Conservation (phyloP, 2,329 filamentous ascomycete species). For the Penicillium occitanis region DNA sequence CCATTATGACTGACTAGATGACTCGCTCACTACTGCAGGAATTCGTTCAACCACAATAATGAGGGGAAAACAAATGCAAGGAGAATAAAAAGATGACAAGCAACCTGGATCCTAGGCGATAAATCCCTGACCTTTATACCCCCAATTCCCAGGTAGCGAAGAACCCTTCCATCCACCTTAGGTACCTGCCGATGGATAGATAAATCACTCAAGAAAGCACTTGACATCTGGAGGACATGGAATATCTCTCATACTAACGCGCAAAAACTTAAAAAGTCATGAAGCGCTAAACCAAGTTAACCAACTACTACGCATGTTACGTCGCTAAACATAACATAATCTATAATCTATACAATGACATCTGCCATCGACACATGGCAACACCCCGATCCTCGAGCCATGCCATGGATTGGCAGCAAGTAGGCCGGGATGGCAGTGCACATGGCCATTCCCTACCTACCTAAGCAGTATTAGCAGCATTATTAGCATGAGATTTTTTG, state of each 20-base stretch:
- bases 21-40: background rate
- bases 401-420: too few relatives aligned
- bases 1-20: background rate
- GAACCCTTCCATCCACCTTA: background rate
- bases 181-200: background rate
- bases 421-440: background rate
- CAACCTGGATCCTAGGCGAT: background rate
- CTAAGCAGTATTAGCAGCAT: background rate
- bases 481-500: background rate
- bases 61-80: background rate
- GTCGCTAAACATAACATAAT: too few relatives aligned
- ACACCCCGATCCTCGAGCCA: background rate
- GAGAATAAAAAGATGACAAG: background rate
- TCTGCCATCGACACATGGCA: background rate
- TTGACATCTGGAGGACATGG: background rate
- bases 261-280: background rate
- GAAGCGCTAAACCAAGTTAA: background rate
- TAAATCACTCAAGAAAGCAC: background rate
- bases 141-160: background rate
- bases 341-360: background rate
- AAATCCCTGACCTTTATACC: background rate
- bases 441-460: background rate
- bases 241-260: constrained; percentile 2
- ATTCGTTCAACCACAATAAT: background rate
- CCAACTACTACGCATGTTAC: too few relatives aligned